Evolutionary conservation across 805 yeast genomes (phyloP).

Genomic region (Candida taoyuanica): DNA sequence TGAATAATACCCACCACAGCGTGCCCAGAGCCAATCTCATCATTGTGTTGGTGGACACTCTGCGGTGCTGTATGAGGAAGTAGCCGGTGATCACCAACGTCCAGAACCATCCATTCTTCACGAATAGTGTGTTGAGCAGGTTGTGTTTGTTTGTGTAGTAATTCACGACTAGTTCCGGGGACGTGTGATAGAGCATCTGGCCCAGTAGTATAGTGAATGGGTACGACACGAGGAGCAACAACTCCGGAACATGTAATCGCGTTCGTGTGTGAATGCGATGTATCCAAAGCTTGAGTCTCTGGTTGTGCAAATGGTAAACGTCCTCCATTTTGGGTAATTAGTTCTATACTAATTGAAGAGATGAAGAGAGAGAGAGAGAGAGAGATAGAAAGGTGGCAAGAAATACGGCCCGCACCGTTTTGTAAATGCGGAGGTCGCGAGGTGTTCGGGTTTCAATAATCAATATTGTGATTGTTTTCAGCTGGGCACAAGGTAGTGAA

Average conservation of each 20-base stretch:
- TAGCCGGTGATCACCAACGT: slow-evolving; percentile 46
- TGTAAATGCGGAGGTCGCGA: no score
- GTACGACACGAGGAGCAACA: slow-evolving; percentile 22
- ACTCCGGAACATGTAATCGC: slow-evolving; percentile 11
- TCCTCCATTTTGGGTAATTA: slow-evolving; percentile 2
- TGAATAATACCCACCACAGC: slow-evolving; percentile 76
- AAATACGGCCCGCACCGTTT: no score
- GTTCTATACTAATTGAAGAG: neutral
- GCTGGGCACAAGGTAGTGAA: no score
- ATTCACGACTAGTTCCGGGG: slow-evolving; percentile 9
- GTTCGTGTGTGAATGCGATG: slow-evolving; percentile 2
- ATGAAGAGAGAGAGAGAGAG: neutral
- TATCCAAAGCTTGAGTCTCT: slow-evolving; percentile 1
- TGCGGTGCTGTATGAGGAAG: slow-evolving; percentile 18
- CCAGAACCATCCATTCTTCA: slow-evolving; percentile 94
- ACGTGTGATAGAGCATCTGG: slow-evolving; percentile 38
- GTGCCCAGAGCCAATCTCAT: slow-evolving; percentile 34
- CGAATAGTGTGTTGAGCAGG: slow-evolving; percentile 66
- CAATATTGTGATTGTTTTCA: no score
- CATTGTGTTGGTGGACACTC: slow-evolving; percentile 6
- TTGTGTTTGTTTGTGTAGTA: slow-evolving; percentile 56
- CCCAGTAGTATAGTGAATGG: slow-evolving; percentile 47
- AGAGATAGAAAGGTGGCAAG: no score
- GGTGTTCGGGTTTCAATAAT: no score
- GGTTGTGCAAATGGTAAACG: slow-evolving; percentile 9